phyloP scores from a whole-genome alignment of 371 early-diverging fungal species.

The Aphelidium insulamus region DNA sequence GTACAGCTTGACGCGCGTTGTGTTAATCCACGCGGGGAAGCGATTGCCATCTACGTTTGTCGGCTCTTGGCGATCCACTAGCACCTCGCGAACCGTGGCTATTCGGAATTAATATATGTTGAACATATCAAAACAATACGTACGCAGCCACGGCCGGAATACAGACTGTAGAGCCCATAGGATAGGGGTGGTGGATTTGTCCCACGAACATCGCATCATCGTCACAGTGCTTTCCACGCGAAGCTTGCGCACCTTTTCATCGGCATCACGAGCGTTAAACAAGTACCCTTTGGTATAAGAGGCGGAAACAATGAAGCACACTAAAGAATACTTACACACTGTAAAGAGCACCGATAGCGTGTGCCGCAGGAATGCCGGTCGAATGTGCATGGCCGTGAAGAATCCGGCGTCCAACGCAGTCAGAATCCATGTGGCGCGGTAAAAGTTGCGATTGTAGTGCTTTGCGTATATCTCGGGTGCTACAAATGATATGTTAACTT shows the following conservation, averaged over 20 bases:
- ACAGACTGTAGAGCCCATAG: no score
- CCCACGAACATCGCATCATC: slow-evolving; percentile 75
- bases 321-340: no score
- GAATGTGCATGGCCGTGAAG: slow-evolving; percentile 66
- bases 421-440: slow-evolving; percentile 74
- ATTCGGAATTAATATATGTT: no score
- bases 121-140: no score
- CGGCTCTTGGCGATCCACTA: no score
- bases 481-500: slow-evolving; percentile 5
- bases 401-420: slow-evolving; percentile 88
- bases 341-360: slow-evolving; percentile 49
- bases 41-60: no score
- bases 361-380: slow-evolving; percentile 49
- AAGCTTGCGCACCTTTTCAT: slow-evolving; percentile 60
- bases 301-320: no score
- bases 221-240: slow-evolving; percentile 56
- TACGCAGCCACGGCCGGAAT: no score
- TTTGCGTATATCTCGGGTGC: slow-evolving; percentile 42
- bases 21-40: no score
- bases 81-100: no score
- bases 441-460: slow-evolving; percentile 80
- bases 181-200: no score
- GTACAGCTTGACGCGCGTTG: slow-evolving; percentile 18
- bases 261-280: slow-evolving; percentile 61
- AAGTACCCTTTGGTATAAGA: no score